phyloP scores from a whole-genome alignment of 495 filamentous ascomycete species.

The Aspergillus nanangensis region DNA sequence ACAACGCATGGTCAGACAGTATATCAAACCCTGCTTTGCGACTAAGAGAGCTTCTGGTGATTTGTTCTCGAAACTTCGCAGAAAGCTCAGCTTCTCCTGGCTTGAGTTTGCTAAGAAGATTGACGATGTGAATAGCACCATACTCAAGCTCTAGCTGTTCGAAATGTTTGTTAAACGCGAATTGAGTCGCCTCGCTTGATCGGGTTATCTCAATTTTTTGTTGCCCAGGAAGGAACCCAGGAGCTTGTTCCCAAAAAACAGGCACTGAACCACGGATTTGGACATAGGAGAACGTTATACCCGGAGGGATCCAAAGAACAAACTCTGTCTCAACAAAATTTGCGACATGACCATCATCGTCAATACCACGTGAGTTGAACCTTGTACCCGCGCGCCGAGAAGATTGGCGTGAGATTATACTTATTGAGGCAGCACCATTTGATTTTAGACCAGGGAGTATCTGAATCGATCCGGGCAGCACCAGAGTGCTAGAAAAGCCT shows the following conservation, averaged over 20 bases:
- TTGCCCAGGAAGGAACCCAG: conserved; percentile 83
- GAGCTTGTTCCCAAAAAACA: conserved; percentile 93
- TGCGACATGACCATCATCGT: conserved; percentile 95
- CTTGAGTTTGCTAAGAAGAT: conserved; percentile 84
- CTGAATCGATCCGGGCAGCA: conserved; percentile 64
- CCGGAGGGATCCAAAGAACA: conserved; percentile 64
- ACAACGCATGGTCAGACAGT: conserved; percentile 61
- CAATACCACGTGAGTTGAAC: conserved; percentile 94
- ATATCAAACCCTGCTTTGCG: conserved; percentile 31
- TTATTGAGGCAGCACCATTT: conserved; percentile 78
- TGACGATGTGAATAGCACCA: conserved; percentile 85
- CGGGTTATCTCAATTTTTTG: conserved; percentile 92
- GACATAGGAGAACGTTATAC: conserved; percentile 84
- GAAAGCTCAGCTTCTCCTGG: conserved; percentile 79
- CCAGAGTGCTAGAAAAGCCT: conserved; percentile 81
- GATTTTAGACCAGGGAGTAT: conserved; percentile 42
- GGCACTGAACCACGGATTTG: conserved; percentile 91
- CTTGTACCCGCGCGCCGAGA: conserved; percentile 89
- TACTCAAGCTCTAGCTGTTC: conserved; percentile 76
- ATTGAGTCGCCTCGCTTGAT: conserved; percentile 85
- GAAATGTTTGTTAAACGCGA: conserved; percentile 94
- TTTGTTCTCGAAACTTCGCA: conserved; percentile 68
- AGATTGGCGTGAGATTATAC: conserved; percentile 86
- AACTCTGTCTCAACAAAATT: conserved; percentile 80
- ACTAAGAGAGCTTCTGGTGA: conserved; percentile 63